These are phyloP conservation scores for Pleurotus sapidus DNA, from an alignment of 768 basidiomycete genomes.

Conservation along the genomic window DNA sequence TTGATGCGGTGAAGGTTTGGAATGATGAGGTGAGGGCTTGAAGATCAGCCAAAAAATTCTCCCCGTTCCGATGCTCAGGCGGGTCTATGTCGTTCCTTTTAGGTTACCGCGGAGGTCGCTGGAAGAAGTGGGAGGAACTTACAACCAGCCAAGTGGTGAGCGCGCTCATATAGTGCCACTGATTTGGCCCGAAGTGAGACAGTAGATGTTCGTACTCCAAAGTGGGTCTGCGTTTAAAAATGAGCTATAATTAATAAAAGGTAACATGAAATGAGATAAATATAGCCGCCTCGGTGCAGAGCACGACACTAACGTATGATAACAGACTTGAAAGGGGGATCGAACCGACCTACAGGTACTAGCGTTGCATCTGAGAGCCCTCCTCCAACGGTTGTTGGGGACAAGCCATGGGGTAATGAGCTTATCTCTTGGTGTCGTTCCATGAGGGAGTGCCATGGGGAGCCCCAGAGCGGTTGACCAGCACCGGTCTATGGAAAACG, in stretches of 20 bases:
- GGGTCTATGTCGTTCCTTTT: slow-evolving; percentile 2
- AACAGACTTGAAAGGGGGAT: slow-evolving; percentile 11
- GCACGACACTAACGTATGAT: neutral
- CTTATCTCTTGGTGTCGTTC: slow-evolving; percentile 40
- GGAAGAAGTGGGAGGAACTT: slow-evolving; percentile 12
- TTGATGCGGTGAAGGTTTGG: slow-evolving; percentile 35
- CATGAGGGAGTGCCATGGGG: slow-evolving; percentile 50
- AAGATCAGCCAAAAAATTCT: slow-evolving; percentile 35
- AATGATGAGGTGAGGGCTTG: slow-evolving; percentile 42
- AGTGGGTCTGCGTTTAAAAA: neutral
- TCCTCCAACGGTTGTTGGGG: neutral
- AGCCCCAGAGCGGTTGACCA: slow-evolving; percentile 57
- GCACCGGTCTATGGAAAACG: slow-evolving; percentile 58
- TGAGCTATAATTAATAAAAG: neutral
- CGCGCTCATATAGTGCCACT: slow-evolving; percentile 50
- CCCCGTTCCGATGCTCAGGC: slow-evolving; percentile 24
- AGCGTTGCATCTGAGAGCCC: neutral
- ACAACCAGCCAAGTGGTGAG: slow-evolving; percentile 41
- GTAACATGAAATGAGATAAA: neutral
- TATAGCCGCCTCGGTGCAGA: neutral
- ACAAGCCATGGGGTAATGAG: slow-evolving; percentile 56
- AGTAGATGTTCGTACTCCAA: slow-evolving; percentile 8
- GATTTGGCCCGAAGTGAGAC: slow-evolving; percentile 48
- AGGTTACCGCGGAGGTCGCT: too few relatives aligned
- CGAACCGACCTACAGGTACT: slow-evolving; percentile 6